Evolutionary conservation across 1,284 basidiomycete species (phyloP).

Genomic region (Heterobasidion occidentale): DNA sequence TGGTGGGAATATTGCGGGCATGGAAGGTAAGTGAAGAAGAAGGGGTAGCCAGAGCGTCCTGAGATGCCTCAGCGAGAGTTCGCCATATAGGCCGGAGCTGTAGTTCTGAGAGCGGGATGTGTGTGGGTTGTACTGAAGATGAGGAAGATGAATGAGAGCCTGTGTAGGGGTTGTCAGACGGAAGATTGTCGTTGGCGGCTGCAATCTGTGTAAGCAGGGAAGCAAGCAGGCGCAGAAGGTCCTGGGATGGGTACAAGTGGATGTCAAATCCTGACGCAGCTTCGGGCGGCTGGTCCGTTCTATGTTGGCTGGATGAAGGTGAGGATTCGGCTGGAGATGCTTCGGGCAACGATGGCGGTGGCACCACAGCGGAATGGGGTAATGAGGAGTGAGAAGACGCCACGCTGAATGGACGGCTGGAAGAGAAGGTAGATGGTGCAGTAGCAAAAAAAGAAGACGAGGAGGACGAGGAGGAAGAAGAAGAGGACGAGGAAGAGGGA

Average conservation of each 20-base stretch:
- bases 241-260: slow-evolving; percentile 54
- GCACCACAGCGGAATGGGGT: slow-evolving; percentile 9
- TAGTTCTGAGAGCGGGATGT: slow-evolving; percentile 18
- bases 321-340: slow-evolving; percentile 12
- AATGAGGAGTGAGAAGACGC: neutral
- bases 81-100: slow-evolving; percentile 45
- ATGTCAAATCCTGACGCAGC: slow-evolving; percentile 36
- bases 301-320: slow-evolving; percentile 12
- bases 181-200: slow-evolving; percentile 74
- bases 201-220: slow-evolving; percentile 89
- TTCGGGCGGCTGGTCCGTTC: slow-evolving; percentile 15
- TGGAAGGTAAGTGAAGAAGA: slow-evolving; percentile 80
- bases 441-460: slow-evolving; percentile 14
- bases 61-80: slow-evolving; percentile 73
- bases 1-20: slow-evolving; percentile 7
- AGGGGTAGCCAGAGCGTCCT: slow-evolving; percentile 67
- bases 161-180: slow-evolving; percentile 12
- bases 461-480: slow-evolving; percentile 9
- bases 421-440: slow-evolving; percentile 10
- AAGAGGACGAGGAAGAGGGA: slow-evolving; percentile 17
- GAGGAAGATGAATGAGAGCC: neutral
- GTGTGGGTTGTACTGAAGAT: slow-evolving; percentile 4
- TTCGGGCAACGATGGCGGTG: slow-evolving; percentile 12
- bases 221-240: slow-evolving; percentile 86
- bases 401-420: slow-evolving; percentile 5